A percentile compares a stretch with the other conserved stretches of the same genome.
Evolutionary conservation across 805 yeast species (phyloP).

Genomic region (Lachancea lanzarotensis): DNA sequence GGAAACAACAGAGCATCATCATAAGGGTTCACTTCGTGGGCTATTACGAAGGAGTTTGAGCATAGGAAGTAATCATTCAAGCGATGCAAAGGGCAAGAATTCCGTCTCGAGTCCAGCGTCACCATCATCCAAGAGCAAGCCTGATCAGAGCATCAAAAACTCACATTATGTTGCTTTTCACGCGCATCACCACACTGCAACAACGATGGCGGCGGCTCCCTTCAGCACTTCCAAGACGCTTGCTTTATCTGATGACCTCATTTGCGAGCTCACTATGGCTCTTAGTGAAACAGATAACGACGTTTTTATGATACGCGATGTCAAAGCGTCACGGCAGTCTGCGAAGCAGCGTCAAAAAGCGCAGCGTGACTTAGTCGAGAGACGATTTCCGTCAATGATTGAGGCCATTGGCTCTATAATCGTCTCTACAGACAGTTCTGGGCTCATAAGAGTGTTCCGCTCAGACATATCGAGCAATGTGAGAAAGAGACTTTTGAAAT

Average conservation of each 20-base stretch:
- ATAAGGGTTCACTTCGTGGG: constrained; percentile 9
- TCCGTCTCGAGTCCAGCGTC: background rate
- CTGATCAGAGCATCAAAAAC: constrained; percentile 36
- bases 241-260: constrained; percentile 70
- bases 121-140: background rate
- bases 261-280: constrained; percentile 52
- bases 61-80: constrained; percentile 6
- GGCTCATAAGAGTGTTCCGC: constrained; percentile 69
- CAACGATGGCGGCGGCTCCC: constrained; percentile 76
- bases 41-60: constrained; percentile 9
- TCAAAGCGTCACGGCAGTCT: too few relatives aligned
- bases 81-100: background rate
- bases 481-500: constrained; percentile 32
- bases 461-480: constrained; percentile 60
- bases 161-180: constrained; percentile 63
- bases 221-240: constrained; percentile 54
- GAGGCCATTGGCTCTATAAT: constrained; percentile 44
- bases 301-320: constrained; percentile 9
- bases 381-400: constrained; percentile 20
- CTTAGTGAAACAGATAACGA: constrained; percentile 14
- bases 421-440: constrained; percentile 70
- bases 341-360: too few relatives aligned
- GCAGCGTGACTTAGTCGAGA: background rate
- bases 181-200: constrained; percentile 68
- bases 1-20: constrained; percentile 10